A percentile compares a stretch with the other conserved stretches of the same genome.
Evolutionary conservation across 225 moss, liverwort and hornwort genomes (phyloP).

Genomic region (Physcomitrium patens): DNA sequence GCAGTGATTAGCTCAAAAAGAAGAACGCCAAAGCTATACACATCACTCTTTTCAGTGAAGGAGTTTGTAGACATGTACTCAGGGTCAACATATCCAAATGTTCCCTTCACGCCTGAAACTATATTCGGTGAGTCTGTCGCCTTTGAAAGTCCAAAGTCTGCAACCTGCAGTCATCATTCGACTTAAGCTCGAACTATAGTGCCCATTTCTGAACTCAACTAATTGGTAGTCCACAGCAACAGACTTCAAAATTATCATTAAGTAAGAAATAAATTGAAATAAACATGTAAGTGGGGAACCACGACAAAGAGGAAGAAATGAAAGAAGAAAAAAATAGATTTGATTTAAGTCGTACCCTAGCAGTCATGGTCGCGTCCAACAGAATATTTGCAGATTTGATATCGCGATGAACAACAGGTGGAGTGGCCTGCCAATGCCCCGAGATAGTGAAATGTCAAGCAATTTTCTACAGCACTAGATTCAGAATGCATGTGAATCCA

Average conservation of each 20-base stretch:
- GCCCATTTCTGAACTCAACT: not conserved
- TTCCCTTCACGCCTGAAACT: constrained; percentile 95
- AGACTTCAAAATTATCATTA: not conserved
- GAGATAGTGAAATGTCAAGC: constrained; percentile 12
- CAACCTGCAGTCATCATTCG: constrained; percentile 64
- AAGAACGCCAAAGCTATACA: constrained; percentile 96
- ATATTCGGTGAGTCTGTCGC: constrained; percentile 58
- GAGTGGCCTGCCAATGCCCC: constrained; percentile 71
- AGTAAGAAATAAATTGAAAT: not conserved
- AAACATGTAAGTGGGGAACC: not conserved
- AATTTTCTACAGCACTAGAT: not conserved
- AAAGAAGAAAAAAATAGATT: not conserved
- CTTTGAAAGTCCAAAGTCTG: constrained; percentile 95
- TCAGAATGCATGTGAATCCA: constrained; percentile 11
- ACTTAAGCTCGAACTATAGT: not conserved
- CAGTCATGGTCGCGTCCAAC: constrained; percentile 89
- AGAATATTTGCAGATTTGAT: constrained; percentile 95
- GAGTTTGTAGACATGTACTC: constrained; percentile 80
- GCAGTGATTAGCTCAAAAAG: constrained; percentile 97
- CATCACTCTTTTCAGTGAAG: constrained; percentile 97
- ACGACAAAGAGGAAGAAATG: not conserved
- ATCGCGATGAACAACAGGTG: constrained; percentile 92
- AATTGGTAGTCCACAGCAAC: not conserved
- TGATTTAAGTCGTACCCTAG: constrained; percentile 58
- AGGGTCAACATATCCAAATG: constrained; percentile 96